Percentiles rank a stretch among this genome's conserved stretches.
phyloP scores from a whole-genome alignment of 139 green algal genomes.

The Coelastrella sp. region DNA sequence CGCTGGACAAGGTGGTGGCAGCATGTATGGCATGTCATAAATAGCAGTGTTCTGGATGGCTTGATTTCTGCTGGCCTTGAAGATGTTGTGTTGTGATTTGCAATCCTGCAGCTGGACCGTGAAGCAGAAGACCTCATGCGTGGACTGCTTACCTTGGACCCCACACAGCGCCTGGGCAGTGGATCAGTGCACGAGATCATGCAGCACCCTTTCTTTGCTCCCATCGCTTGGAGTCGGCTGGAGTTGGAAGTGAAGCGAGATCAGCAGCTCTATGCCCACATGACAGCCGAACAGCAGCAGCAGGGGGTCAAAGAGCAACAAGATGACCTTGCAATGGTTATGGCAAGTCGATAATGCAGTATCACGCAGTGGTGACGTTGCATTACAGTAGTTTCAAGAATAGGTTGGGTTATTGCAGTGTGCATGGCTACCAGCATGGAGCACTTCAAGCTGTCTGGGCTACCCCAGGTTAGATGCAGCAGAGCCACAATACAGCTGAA shows the following conservation, averaged over 20 bases:
- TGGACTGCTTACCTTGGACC: not conserved
- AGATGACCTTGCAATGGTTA: no score
- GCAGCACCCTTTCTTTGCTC: slow-evolving; percentile 45
- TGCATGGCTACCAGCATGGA: no score
- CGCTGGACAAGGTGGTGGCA: not conserved
- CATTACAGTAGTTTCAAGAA: no score
- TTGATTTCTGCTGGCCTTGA: not conserved
- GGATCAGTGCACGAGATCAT: slow-evolving; percentile 12
- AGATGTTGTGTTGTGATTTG: not conserved
- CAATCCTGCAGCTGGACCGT: slow-evolving; percentile 7
- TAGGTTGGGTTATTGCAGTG: no score
- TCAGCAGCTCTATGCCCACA: slow-evolving; percentile 4
- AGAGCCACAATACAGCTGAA: no score
- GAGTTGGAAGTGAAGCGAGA: slow-evolving; percentile 10
- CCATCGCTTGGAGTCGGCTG: slow-evolving; percentile 23
- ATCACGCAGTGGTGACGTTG: no score
- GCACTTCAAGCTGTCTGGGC: no score
- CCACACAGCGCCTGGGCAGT: slow-evolving; percentile 26
- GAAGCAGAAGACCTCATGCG: slow-evolving; percentile 35
- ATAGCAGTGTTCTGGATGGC: not conserved
- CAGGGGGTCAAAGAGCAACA: not conserved
- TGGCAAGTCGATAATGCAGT: no score
- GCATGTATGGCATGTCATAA: not conserved
- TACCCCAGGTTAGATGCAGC: no score
- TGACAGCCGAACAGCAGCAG: not conserved